Percentiles rank a stretch among this genome's conserved stretches.
Conservation (phyloP, 202 grass and related monocot species). For the Setaria viridis region DNA sequence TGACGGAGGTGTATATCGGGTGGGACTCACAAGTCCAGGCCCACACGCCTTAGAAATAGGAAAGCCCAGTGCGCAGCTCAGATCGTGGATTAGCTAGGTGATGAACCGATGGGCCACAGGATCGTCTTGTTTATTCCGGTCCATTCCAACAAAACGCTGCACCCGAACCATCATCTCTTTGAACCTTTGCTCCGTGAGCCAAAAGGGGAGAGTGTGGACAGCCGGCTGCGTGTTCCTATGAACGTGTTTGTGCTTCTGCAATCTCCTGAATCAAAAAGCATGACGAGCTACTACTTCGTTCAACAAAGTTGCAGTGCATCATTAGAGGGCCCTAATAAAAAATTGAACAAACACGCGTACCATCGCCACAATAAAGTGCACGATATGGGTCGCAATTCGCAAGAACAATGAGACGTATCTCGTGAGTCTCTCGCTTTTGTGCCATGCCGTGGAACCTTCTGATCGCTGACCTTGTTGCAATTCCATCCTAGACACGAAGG, state of each 20-base stretch:
- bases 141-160: slow-evolving; percentile 18
- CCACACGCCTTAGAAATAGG: background rate
- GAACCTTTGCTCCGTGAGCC: background rate
- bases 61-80: background rate
- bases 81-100: background rate
- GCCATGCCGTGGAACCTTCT: slow-evolving; percentile 24
- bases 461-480: background rate
- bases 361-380: background rate
- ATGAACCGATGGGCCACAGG: slow-evolving; percentile 16
- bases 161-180: background rate
- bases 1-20: background rate
- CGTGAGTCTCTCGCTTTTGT: background rate
- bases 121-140: slow-evolving; percentile 25
- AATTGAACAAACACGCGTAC: background rate
- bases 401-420: background rate
- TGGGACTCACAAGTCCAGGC: background rate
- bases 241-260: background rate
- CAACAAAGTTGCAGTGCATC: background rate
- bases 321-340: background rate
- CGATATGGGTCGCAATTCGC: background rate
- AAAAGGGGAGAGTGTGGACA: background rate
- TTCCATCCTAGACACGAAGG: background rate
- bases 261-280: background rate
- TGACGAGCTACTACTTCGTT: background rate
- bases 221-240: slow-evolving; percentile 29